Evolutionary conservation across 2,329 filamentous ascomycete species (phyloP).

Genomic region (Dryadomyces sulphureus): DNA sequence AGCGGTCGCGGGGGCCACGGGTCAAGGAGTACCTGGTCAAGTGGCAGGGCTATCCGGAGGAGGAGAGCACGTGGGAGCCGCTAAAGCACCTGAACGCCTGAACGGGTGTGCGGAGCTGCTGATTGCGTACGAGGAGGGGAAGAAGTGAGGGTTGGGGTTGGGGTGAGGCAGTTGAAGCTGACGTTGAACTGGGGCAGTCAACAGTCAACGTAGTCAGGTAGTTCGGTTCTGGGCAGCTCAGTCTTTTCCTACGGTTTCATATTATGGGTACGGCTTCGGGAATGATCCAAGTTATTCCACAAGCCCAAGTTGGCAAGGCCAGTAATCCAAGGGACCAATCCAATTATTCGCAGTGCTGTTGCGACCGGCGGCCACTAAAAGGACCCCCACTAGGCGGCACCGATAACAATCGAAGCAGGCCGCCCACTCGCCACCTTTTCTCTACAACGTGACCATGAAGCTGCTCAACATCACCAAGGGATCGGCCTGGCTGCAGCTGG

Average conservation of each 20-base stretch:
- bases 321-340: neutral
- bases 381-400: neutral
- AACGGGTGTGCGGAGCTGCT: slow-evolving; percentile 22
- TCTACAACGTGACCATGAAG: neutral
- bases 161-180: no score
- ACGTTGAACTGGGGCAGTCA: no score
- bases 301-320: neutral
- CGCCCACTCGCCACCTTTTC: neutral
- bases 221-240: no score
- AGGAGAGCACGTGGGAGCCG: slow-evolving; percentile 40
- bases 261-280: no score
- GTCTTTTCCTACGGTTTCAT: no score
- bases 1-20: no score
- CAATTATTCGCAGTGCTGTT: neutral
- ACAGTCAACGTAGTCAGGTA: no score
- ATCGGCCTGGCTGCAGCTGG: neutral
- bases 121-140: slow-evolving; percentile 20
- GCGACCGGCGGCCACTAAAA: neutral
- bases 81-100: slow-evolving; percentile 26
- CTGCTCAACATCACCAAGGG: neutral
- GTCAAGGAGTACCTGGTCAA: slow-evolving; percentile 33
- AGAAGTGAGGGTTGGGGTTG: neutral
- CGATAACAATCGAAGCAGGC: neutral
- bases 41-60: slow-evolving; percentile 32
- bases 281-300: no score